Base-by-base conservation (phyloP, 352 stramenopile genomes). In the Phytophthora podocarpi region DNA sequence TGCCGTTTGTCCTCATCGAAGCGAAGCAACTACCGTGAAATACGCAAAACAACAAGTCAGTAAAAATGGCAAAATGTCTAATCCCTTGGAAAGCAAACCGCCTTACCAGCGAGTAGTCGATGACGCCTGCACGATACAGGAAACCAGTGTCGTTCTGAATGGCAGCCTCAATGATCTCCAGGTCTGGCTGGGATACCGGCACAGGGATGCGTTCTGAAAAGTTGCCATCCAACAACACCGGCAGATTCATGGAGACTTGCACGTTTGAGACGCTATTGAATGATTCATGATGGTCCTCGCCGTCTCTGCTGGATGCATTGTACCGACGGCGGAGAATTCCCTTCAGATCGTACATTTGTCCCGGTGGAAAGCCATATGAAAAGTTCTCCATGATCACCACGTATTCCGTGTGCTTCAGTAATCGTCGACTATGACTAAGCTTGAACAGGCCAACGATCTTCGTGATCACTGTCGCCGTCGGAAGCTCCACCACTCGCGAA, bases 311-410 rank as follows among this genome's bases (percentile, higher is more conserved):
- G 5, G 70, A 70, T n/a, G 59, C 58, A 27, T 85, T 73, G 58
- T 89, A 91, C 26, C 87, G 78, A 18, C 85, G 85, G 10, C 87
- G 81, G 3, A 88, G 66, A 46, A 96, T 92, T 16, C 87, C 87
- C 59, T 96, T 96, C 41, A 96, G 74, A 50, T 96, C 87, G 63
- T 94, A 96, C 70, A 91, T 89, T 71, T 96, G 87, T 4, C 82
- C 85, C 0, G 75, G 74, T 4, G 75, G 67, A 43, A 90, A 93
- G 8, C 87, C 87, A 47, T 91, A 96, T 43, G 79, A 80, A 47
- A 93, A 82, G 46, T 92, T 92, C 58, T 96, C 87, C 87, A 96
- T 96, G 43, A 91, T 85, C 4, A 96, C 81, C 2, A 96, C 72
- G 51, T 93, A 93, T 43, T 85, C 89, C 10, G 82, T 85, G 41